These are phyloP conservation scores for Candida oleophila DNA, from an alignment of 805 yeast genomes.

Conservation along the genomic window DNA sequence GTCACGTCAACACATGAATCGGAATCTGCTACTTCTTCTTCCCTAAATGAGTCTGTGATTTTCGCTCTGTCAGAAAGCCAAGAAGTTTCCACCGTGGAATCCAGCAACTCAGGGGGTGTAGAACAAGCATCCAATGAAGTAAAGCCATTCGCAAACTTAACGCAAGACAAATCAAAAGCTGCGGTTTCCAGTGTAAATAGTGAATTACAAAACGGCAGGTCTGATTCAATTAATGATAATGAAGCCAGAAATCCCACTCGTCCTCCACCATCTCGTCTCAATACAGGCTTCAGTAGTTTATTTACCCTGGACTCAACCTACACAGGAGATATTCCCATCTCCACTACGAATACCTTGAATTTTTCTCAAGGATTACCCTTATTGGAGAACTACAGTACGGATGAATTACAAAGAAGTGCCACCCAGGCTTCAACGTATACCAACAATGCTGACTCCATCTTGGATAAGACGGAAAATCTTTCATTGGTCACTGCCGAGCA, in stretches of 20 bases:
- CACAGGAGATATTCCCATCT: background rate
- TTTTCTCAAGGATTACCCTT: slow-evolving; percentile 28
- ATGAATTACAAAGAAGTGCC: slow-evolving; percentile 11
- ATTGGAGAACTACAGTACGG: slow-evolving; percentile 21
- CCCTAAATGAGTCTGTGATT: slow-evolving; percentile 4
- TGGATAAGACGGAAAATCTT: slow-evolving; percentile 20
- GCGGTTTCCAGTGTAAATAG: too few relatives aligned
- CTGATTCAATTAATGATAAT: background rate
- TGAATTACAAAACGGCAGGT: too few relatives aligned
- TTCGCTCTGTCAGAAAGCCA: background rate
- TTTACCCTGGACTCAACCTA: slow-evolving; percentile 7
- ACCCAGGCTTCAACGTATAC: background rate
- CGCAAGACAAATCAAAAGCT: background rate
- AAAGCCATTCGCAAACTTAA: background rate
- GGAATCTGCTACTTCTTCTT: slow-evolving; percentile 3
- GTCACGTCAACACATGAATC: slow-evolving; percentile 9
- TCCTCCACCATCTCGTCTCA: background rate
- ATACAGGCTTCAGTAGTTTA: slow-evolving; percentile 12
- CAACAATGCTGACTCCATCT: background rate
- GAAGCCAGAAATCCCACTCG: background rate
- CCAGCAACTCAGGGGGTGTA: background rate
- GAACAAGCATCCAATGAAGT: background rate
- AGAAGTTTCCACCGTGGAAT: slow-evolving; percentile 1
- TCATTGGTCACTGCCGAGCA: slow-evolving; percentile 17
- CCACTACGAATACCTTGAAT: slow-evolving; percentile 8